Percentiles rank a stretch among this genome's conserved stretches.
Conservation (phyloP, 2,329 filamentous ascomycete genomes). For the Orbilia ellipsospora region DNA sequence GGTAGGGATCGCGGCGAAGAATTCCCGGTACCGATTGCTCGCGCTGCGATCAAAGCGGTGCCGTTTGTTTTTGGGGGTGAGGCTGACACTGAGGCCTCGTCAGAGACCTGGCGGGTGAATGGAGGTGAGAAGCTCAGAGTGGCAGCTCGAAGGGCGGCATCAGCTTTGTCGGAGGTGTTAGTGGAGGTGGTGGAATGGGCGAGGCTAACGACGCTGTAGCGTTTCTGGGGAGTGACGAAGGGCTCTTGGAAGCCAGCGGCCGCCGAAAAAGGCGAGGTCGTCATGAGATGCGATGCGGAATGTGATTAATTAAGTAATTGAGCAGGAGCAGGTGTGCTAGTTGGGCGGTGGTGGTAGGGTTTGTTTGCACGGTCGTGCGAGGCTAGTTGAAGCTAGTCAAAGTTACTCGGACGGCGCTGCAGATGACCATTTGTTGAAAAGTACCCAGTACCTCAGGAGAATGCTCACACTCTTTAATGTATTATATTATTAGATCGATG, state of each 20-base stretch:
- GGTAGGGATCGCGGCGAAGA: constrained; percentile 34
- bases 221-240: constrained; percentile 45
- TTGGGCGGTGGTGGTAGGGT: too few species aligned
- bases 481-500: too few species aligned
- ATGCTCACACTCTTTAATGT: too few species aligned
- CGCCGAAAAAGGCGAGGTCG: constrained; percentile 32
- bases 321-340: too few species aligned
- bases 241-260: constrained; percentile 42
- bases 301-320: constrained; percentile 12
- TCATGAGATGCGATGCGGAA: constrained; percentile 25
- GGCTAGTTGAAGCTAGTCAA: too few species aligned
- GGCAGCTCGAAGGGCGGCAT: constrained; percentile 48
- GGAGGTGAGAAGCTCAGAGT: constrained; percentile 52
- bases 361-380: too few species aligned
- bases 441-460: too few species aligned
- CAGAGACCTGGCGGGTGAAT: constrained; percentile 30
- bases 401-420: too few species aligned
- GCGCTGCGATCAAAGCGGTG: constrained; percentile 51
- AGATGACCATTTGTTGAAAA: too few species aligned
- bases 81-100: constrained; percentile 22
- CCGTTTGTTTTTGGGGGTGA: constrained; percentile 45
- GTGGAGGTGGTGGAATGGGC: not conserved
- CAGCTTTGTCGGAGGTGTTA: constrained; percentile 25
- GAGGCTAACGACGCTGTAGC: constrained; percentile 20
- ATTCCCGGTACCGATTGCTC: constrained; percentile 48